A percentile compares a stretch with the other conserved stretches of the same genome.
These are phyloP conservation scores for Chaetoceros tenuissimus DNA, from an alignment of 108 stramenopile species.

Conservation along the genomic window DNA sequence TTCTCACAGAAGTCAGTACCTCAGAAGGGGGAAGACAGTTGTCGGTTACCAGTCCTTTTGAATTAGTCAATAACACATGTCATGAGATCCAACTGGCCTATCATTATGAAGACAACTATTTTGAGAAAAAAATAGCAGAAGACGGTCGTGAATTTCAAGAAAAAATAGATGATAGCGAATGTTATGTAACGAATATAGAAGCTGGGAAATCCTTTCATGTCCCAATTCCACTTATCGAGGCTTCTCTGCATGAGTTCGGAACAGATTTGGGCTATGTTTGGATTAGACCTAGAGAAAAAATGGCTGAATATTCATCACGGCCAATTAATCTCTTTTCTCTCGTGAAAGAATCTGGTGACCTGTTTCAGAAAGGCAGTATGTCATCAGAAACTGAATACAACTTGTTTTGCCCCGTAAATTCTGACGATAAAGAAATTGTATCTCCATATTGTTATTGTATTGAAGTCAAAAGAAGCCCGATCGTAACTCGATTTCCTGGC, in stretches of 20 bases:
- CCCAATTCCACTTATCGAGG: slow-evolving; percentile 64
- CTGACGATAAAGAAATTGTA: slow-evolving; percentile 14
- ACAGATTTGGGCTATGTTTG: slow-evolving; percentile 70
- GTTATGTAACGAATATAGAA: slow-evolving; percentile 3
- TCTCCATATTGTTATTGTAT: slow-evolving; percentile 79
- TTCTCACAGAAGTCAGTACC: slow-evolving; percentile 80
- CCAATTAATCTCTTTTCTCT: slow-evolving; percentile 74
- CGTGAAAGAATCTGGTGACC: slow-evolving; percentile 63
- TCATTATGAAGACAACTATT: slow-evolving; percentile 65
- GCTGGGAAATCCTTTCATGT: too few relatives aligned
- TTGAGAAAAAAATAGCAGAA: slow-evolving; percentile 2
- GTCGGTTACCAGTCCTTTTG: slow-evolving; percentile 67
- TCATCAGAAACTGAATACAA: slow-evolving; percentile 57
- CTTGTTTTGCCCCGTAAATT: slow-evolving; percentile 56
- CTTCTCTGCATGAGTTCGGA: slow-evolving; percentile 48
- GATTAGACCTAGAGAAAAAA: slow-evolving; percentile 21
- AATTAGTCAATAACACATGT: slow-evolving; percentile 76
- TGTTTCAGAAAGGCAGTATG: slow-evolving; percentile 36
- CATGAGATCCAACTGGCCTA: slow-evolving; percentile 60
- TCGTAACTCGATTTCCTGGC: slow-evolving; percentile 17
- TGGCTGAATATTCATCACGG: slow-evolving; percentile 38
- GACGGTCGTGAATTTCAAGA: neutral
- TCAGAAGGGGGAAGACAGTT: slow-evolving; percentile 85
- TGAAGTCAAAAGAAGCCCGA: slow-evolving; percentile 75
- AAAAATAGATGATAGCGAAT: neutral